Conservation (phyloP, 2,329 filamentous ascomycete genomes). For the Arthroderma sp. region DNA sequence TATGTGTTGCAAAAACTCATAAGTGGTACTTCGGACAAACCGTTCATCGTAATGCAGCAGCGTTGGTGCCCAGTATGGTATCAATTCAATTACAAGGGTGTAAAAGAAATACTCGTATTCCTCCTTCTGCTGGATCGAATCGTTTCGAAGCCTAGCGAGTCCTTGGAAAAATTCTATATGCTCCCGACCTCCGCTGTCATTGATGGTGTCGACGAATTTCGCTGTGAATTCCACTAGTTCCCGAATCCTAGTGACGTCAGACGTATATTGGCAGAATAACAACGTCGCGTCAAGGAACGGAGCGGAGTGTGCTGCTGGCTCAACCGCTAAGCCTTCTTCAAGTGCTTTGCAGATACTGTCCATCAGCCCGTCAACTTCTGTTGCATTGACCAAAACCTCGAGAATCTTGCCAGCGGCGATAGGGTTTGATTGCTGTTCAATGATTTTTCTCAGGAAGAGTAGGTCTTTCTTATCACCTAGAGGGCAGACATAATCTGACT, state of each 20-base stretch:
- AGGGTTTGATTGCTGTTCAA: slow-evolving; percentile 48
- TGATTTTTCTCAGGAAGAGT: slow-evolving; percentile 46
- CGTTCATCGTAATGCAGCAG: slow-evolving; percentile 40
- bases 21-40: slow-evolving; percentile 32
- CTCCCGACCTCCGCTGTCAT: slow-evolving; percentile 34
- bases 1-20: slow-evolving; percentile 30
- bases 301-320: slow-evolving; percentile 34
- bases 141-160: slow-evolving; percentile 29
- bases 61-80: slow-evolving; percentile 38
- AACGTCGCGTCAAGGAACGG: slow-evolving; percentile 47
- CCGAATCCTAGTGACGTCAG: slow-evolving; percentile 24
- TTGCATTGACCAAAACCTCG: slow-evolving; percentile 38
- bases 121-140: slow-evolving; percentile 21
- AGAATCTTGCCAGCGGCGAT: slow-evolving; percentile 44
- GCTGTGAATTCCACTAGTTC: slow-evolving; percentile 30
- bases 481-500: slow-evolving; percentile 23
- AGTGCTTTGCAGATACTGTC: slow-evolving; percentile 41
- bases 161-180: slow-evolving; percentile 40
- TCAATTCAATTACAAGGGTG: slow-evolving; percentile 25
- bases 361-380: slow-evolving; percentile 38
- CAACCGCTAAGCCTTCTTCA: slow-evolving; percentile 40
- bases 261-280: slow-evolving; percentile 37
- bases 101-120: slow-evolving; percentile 21
- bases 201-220: slow-evolving; percentile 36
- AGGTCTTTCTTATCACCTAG: slow-evolving; percentile 22